Evolutionary conservation across 352 stramenopile genomes (phyloP), one percentile per base, ranked within the genome.

Genomic region (Pythium aphanidermatum): DNA sequence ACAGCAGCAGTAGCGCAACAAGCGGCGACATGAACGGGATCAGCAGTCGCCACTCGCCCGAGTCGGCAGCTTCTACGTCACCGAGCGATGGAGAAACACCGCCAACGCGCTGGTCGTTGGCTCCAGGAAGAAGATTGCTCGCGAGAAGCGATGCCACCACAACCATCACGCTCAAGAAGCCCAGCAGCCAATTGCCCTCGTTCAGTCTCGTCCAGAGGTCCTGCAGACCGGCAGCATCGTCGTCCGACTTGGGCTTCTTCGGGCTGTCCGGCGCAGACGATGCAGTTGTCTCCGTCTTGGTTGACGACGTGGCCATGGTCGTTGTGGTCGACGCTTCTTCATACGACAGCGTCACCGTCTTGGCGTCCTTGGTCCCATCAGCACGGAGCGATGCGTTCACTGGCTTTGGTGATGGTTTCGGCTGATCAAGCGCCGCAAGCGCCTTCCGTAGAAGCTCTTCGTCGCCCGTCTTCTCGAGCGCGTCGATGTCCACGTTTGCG

Each of bases 131-230:
- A 36, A 86, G 46, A 41, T 81, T 68, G 31, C 70, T 86, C 39
- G 65, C 77, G 14, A 83, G 56, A 16, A 86, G 62, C 30, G 77
- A 89, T 3, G 61, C 68, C 11, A 84, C 50, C n/a, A 92, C 75
- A 20, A 81, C 68, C 3, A 65, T 63, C n/a, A 85, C 66, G 56
- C 74, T 88, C 45, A 82, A 33, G 32, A 89, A 67, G 31, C 76
- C 84, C 45, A 74, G 55, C 31, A 88, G 44, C 65, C 74, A 86
- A 24, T 66, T 71, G 46, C 60, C 64, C 48, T 87, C 64, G 23
- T 70, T 68, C 34, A 85, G 33, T 51, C 80, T 84, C 29, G 51
- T 33, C 46, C 80, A 47, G 39, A 84, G 42, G 33, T 71, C 56
- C 13, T 43, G 23, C 5, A 74, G 19, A 3, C 55, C 60, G 14